Evolutionary conservation across 2,329 filamentous ascomycete species (phyloP).

Genomic region (Cryphonectria nitschkei): DNA sequence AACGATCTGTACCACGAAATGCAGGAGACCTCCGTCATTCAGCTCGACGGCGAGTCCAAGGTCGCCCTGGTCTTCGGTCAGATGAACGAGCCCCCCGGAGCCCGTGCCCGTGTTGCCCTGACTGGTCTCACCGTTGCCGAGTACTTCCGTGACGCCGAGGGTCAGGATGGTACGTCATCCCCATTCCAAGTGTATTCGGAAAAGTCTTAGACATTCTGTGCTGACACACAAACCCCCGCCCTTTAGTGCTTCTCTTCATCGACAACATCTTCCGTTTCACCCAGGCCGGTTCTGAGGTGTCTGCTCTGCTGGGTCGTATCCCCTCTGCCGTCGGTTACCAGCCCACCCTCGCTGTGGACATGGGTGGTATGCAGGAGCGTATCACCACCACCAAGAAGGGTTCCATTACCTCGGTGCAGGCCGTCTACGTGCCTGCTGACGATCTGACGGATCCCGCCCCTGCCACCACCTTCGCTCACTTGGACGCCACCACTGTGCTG

Average conservation of each 20-base stretch:
- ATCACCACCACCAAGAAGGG: conserved; percentile 99
- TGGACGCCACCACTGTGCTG: conserved; percentile 99
- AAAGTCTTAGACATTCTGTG: neutral
- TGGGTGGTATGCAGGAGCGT: conserved; percentile 99
- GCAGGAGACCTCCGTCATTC: conserved; percentile 99
- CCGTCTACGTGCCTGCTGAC: conserved; percentile 99
- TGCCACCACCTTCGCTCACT: conserved; percentile 98
- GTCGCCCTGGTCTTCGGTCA: conserved; percentile 99
- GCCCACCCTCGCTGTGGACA: conserved; percentile 96
- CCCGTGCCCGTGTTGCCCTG: conserved; percentile 98
- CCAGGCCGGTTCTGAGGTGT: conserved; percentile 99
- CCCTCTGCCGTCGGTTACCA: conserved; percentile 99
- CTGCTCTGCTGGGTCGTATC: conserved; percentile 98
- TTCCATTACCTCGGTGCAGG: conserved; percentile 99
- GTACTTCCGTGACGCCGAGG: conserved; percentile 76
- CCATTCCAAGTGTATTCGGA: neutral
- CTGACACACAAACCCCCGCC: neutral
- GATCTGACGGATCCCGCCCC: conserved; percentile 99
- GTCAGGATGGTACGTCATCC: conserved; percentile 76
- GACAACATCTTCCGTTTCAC: conserved; percentile 99
- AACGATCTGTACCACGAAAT: conserved; percentile 99
- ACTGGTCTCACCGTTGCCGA: conserved; percentile 84
- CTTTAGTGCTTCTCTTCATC: conserved; percentile 91
- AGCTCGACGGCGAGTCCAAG: conserved; percentile 99
- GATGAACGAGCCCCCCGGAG: conserved; percentile 99